Percentiles rank a stretch among this genome's conserved stretches.
These are phyloP conservation scores for Trametes elegans DNA, from an alignment of 768 basidiomycete species.

Conservation along the genomic window DNA sequence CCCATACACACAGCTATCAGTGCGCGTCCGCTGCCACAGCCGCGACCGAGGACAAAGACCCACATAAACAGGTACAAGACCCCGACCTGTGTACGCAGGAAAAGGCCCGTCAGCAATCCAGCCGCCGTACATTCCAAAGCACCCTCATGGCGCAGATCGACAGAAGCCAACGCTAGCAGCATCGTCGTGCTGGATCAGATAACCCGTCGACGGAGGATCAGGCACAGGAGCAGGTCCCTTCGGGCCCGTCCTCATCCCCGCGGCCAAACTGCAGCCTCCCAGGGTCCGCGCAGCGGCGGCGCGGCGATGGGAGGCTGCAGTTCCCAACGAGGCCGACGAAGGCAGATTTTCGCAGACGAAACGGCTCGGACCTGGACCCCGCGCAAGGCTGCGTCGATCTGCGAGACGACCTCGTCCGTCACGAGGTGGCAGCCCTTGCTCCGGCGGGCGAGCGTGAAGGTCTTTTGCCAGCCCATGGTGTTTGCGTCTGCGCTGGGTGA, in stretches of 20 bases:
- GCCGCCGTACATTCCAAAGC: no score
- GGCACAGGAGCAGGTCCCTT: no score
- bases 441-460: constrained; percentile 59
- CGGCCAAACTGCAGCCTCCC: neutral
- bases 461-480: constrained; percentile 87
- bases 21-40: neutral
- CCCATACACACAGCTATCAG: neutral
- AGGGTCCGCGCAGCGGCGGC: neutral
- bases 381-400: constrained; percentile 68
- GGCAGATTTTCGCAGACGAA: constrained; percentile 11
- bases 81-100: constrained; percentile 52
- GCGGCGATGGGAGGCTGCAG: neutral
- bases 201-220: no score
- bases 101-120: neutral
- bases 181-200: no score
- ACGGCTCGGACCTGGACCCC: constrained; percentile 52
- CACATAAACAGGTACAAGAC: constrained; percentile 90
- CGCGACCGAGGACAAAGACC: constrained; percentile 27
- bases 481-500: no score
- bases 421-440: constrained; percentile 79
- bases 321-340: constrained; percentile 11
- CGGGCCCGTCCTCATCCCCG: no score
- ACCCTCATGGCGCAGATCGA: no score
- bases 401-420: constrained; percentile 67
- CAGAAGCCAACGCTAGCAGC: no score